Base-by-base conservation (phyloP, 106 monocot genomes). In the Apostasia shenzhenica region DNA sequence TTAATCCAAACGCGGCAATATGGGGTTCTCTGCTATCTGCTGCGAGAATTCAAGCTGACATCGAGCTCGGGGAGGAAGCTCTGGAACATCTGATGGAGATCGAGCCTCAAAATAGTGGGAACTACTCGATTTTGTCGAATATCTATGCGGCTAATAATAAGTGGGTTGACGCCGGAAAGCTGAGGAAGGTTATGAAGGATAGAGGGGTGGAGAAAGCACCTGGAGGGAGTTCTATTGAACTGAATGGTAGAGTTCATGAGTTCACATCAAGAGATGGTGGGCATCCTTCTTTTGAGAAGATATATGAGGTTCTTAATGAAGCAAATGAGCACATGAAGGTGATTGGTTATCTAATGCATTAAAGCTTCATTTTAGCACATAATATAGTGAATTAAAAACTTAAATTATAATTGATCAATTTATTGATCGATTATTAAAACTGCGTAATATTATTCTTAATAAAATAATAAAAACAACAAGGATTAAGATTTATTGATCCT, bases 1-100 rank as follows among this genome's bases (percentile, higher is more conserved):
- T 91, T 58, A 59, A 81, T 61, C 79, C 85, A 51, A 91, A 88
- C 76, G 85, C 51, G 59, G 85, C 81, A n/a, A 84, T 87, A 54
- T 95, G 95, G 95, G 91, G 95, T 66, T 69, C 95, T 67, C 70
- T 95, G 66, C 67, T 95, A 58, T 67, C 91, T 67, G 85, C 91
- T 52, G 73, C 87, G 56, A 80, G 75, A 55, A 76, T 41, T 12
- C 61, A 54, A 64, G 76, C 77, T 61, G 80, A 86, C 63, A 70
- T 81, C 41, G 80, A 79, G 65, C 45, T 92, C 69, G 95, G 81
- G 41, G 84, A 91, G 71, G 51, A 72, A 41, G 83, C 83, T 3
- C 72, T 86, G 71, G 73, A 80, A 57, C 73, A 84, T 76, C 80
- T 91, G 14, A 73, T 82, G 67, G 88, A 89, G 48, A 67, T 88